A percentile compares a stretch with the other conserved stretches of the same genome.
Conservation (phyloP, 2,329 filamentous ascomycete species). For the Colletotrichum karsti region DNA sequence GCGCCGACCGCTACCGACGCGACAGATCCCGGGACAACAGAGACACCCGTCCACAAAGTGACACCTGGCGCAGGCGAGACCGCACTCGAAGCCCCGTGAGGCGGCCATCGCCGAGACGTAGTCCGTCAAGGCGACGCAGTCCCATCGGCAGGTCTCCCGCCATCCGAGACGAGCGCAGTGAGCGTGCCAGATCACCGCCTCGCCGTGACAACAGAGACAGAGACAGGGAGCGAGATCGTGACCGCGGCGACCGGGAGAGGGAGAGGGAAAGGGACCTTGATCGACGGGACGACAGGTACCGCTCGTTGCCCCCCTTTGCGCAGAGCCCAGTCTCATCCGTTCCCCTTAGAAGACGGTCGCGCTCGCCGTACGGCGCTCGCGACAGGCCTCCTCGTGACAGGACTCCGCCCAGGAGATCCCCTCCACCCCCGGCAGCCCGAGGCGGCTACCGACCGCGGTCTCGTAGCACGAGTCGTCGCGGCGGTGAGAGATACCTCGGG, state of each 20-base stretch:
- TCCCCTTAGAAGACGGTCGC: slow-evolving; percentile 57
- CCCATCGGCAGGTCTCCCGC: slow-evolving; percentile 38
- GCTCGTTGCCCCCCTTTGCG: slow-evolving; percentile 28
- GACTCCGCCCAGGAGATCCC: slow-evolving; percentile 46
- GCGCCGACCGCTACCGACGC: slow-evolving; percentile 50
- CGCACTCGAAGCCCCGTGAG: slow-evolving; percentile 42
- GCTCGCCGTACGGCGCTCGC: slow-evolving; percentile 59
- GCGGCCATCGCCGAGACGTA: slow-evolving; percentile 44
- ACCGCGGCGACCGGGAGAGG: slow-evolving; percentile 31
- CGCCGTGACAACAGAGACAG: slow-evolving; percentile 34
- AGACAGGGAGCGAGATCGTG: slow-evolving; percentile 43
- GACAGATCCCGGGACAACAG: slow-evolving; percentile 46
- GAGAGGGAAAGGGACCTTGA: slow-evolving; percentile 40
- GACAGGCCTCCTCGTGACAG: slow-evolving; percentile 50
- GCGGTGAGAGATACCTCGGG: slow-evolving; percentile 44
- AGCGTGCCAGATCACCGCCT: slow-evolving; percentile 38
- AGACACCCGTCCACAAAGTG: slow-evolving; percentile 22
- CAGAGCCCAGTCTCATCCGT: slow-evolving; percentile 8
- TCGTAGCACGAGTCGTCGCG: slow-evolving; percentile 58
- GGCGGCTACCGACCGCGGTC: slow-evolving; percentile 63
- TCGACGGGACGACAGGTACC: slow-evolving; percentile 52
- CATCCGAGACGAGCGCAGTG: slow-evolving; percentile 44
- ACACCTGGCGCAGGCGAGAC: slow-evolving; percentile 30
- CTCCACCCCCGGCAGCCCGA: slow-evolving; percentile 47
- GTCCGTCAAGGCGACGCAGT: slow-evolving; percentile 42